Conservation (phyloP, 2,329 filamentous ascomycete genomes). For the Trichophyton verrucosum region DNA sequence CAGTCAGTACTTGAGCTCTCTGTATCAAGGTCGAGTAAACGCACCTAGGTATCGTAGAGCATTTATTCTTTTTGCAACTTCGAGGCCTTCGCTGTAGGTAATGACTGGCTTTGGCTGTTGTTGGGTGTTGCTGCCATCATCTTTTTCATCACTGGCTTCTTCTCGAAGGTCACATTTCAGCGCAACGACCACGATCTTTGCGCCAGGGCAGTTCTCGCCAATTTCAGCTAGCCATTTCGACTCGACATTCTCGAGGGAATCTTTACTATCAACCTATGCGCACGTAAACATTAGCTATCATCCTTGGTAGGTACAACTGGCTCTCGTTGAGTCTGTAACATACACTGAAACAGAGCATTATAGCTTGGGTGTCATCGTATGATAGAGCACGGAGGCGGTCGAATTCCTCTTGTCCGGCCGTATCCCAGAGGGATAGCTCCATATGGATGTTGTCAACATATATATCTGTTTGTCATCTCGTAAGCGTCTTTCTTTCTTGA, state of each 20-base stretch:
- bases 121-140: conserved; percentile 44
- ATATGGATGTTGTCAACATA: conserved; percentile 97
- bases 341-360: conserved; percentile 95
- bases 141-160: conserved; percentile 52
- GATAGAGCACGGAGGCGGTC: conserved; percentile 88
- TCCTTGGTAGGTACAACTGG: neutral
- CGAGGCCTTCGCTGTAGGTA: conserved; percentile 80
- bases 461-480: conserved; percentile 52
- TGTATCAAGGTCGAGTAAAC: conserved; percentile 11
- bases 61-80: conserved; percentile 81
- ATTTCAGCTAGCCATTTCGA: conserved; percentile 98
- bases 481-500: neutral
- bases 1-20: neutral
- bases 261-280: conserved; percentile 67
- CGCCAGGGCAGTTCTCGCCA: conserved; percentile 89
- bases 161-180: conserved; percentile 95
- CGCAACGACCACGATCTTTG: conserved; percentile 88
- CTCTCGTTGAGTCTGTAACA: conserved; percentile 12
- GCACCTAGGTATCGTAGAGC: conserved; percentile 78
- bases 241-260: conserved; percentile 95
- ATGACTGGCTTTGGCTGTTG: conserved; percentile 42
- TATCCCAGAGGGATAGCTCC: conserved; percentile 96
- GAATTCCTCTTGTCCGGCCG: conserved; percentile 97
- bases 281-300: neutral
- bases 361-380: conserved; percentile 95